Percentiles rank a stretch among this genome's conserved stretches.
These are phyloP conservation scores for Sordariomycetes sp. DNA, from an alignment of 2,329 filamentous ascomycete species.

Conservation along the genomic window DNA sequence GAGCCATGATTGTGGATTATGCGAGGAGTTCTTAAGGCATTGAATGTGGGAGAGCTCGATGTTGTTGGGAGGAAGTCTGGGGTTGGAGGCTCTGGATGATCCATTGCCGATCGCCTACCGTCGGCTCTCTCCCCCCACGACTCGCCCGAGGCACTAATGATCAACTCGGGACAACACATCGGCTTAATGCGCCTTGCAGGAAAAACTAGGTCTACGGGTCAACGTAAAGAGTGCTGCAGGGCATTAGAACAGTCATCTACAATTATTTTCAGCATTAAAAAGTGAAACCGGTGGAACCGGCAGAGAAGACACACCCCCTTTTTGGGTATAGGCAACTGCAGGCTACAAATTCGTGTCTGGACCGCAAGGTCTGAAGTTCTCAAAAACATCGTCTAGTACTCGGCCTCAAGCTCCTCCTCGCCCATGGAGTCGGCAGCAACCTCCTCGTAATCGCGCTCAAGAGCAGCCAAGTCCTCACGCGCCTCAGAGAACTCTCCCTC, in stretches of 20 bases:
- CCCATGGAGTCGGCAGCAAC: conserved; percentile 91
- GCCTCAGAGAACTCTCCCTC: conserved; percentile 99
- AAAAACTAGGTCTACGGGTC: no score
- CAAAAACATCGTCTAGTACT: conserved; percentile 58
- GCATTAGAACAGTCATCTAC: conserved; percentile 1
- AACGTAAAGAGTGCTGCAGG: no score
- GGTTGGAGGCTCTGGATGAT: not conserved
- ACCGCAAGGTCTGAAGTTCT: not conserved
- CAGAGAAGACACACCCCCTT: conserved; percentile 27
- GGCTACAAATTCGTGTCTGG: conserved; percentile 1
- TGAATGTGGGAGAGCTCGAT: conserved; percentile 5
- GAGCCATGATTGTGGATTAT: conserved; percentile 17
- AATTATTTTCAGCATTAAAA: conserved; percentile 21
- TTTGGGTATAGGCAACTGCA: conserved; percentile 3
- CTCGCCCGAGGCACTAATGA: no score
- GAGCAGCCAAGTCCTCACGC: conserved; percentile 92
- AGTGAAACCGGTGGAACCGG: conserved; percentile 23
- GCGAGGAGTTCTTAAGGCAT: conserved; percentile 2
- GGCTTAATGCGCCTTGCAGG: no score
- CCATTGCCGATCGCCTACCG: conserved; percentile 16
- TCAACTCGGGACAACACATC: not conserved
- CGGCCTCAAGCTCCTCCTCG: conserved; percentile 77
- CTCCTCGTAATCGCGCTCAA: conserved; percentile 98
- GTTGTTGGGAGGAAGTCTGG: conserved; percentile 4
- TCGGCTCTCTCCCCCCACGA: conserved; percentile 13